Base-by-base conservation (phyloP, 352 stramenopile species). In the Phytophthora uliginosa region DNA sequence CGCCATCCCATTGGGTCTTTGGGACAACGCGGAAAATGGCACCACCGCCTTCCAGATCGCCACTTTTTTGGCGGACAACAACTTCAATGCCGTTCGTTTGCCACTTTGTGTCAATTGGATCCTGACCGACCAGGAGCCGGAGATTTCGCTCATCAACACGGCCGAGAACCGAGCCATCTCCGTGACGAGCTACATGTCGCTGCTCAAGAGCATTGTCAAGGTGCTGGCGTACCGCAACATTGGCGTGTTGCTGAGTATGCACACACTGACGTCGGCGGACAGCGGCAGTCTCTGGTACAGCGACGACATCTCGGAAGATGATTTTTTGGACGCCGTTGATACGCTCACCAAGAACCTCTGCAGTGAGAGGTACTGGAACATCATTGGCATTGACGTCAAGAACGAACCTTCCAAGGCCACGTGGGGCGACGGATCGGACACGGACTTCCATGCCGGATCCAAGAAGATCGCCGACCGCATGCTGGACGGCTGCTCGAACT, bases 81-180 rank as follows among this genome's bases (percentile, higher is more conserved):
- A 93, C n/a, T 94, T 91, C 70, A 94, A 94, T 42, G 77, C 82
- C 17, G 82, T 94, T 10, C 85, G 87, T 1, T 57, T 95, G n/a
- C 87, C 87, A 7, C 79, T 95, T 18, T 92, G 89, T 73, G 79
- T 76, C 7, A 54, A 75, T 20, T 88, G 73, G 71, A 85, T 95
- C 50, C 63, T 95, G 18, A 80, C 76, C 2, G 92, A 95, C 66
- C 81, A 79, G n/a, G 61, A 79, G 12, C 85, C 85, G 15, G 79
- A 83, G 66, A 61, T 48, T 10, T 70, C 54, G 17, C 63, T 90
- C 26, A 85, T 90, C 42, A 89, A 89, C 61, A 77, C 66, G 7
- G 71, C 84, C 12, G 76, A 85, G 34, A 95, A 93, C 69, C 87
- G 85, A 33, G 87, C 84, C 0, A 71, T 95, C 24, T 83, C 71